Evolutionary conservation across 306 rosid genomes (phyloP).

Genomic region (Gastrolobium villosum): DNA sequence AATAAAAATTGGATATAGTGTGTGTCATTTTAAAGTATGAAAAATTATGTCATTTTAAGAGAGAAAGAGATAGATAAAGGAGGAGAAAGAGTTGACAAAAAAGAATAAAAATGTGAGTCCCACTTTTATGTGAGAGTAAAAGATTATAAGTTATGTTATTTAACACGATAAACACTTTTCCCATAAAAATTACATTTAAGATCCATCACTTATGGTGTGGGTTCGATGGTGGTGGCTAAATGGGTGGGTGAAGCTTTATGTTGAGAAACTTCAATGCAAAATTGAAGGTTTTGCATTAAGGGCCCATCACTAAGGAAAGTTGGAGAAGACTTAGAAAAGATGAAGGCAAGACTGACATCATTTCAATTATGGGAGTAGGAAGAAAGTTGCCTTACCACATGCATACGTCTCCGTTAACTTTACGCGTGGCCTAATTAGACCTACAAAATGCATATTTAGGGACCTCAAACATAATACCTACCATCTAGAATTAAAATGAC

Average conservation of each 20-base stretch:
- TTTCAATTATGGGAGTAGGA: constrained; percentile 9
- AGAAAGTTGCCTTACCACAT: constrained; percentile 2
- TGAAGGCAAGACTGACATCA: neutral
- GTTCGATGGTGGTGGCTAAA: constrained; percentile 7
- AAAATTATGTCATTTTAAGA: too few species aligned
- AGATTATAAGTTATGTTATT: too few species aligned
- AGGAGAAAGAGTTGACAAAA: too few species aligned
- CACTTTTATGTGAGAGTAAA: too few species aligned
- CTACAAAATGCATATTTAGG: neutral
- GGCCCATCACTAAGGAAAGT: neutral
- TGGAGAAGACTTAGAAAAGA: neutral
- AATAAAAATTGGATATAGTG: too few species aligned
- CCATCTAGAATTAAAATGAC: too few species aligned
- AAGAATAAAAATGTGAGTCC: too few species aligned
- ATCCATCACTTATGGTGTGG: neutral
- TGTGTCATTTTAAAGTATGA: too few species aligned
- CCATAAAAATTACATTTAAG: too few species aligned
- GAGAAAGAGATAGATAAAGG: too few species aligned
- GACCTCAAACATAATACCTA: neutral
- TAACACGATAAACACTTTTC: too few species aligned
- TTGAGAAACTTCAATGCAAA: neutral
- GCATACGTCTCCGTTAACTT: neutral
- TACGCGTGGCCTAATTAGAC: constrained; percentile 5
- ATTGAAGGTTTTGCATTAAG: neutral
- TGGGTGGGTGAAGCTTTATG: constrained; percentile 1